phyloP scores from a whole-genome alignment of 2,329 filamentous ascomycete genomes.

The Beauveria medogensis region DNA sequence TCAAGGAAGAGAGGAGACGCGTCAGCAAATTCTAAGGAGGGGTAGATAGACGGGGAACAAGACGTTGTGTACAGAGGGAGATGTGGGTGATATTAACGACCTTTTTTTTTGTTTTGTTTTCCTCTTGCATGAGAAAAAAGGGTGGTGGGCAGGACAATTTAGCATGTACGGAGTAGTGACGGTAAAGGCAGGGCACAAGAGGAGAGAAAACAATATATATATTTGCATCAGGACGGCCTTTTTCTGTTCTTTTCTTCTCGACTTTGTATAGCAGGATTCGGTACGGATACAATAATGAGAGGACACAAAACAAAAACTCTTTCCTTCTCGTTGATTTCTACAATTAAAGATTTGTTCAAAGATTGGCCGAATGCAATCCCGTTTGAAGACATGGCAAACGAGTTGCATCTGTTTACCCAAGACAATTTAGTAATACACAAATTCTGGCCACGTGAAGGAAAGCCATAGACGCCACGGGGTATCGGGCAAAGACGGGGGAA shows the following conservation, averaged over 20 bases:
- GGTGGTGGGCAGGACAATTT: background rate
- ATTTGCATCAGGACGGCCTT: background rate
- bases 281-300: background rate
- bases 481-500: background rate
- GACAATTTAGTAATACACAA: background rate
- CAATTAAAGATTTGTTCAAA: background rate
- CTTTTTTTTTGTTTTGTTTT: background rate
- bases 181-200: background rate
- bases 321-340: background rate
- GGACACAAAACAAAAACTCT: background rate
- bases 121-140: background rate
- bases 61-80: background rate
- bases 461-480: background rate
- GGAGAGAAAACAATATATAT: background rate
- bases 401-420: too few relatives aligned
- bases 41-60: background rate
- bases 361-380: background rate
- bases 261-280: too few relatives aligned
- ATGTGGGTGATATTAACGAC: background rate
- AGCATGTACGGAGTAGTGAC: conserved; percentile 2
- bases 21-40: conserved; percentile 26
- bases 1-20: conserved; percentile 39
- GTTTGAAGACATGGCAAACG: background rate
- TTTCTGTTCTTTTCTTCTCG: background rate
- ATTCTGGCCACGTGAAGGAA: background rate